These are phyloP conservation scores for Fusarium buharicum DNA, from an alignment of 2,329 filamentous ascomycete species.

Conservation along the genomic window DNA sequence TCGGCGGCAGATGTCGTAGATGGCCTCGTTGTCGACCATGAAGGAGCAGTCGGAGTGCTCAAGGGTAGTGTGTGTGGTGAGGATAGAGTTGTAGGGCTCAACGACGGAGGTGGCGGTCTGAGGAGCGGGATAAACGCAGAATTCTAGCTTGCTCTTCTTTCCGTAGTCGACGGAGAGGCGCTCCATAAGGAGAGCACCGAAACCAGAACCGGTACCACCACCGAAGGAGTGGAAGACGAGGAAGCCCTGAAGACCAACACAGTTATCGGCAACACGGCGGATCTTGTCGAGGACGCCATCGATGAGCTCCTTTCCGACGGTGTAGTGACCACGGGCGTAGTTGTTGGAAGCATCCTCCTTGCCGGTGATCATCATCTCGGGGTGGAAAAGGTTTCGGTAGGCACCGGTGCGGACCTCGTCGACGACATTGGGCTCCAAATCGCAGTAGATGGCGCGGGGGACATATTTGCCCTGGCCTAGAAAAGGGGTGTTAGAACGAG, in stretches of 20 bases:
- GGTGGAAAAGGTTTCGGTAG: conserved; percentile 98
- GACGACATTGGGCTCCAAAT: conserved; percentile 99
- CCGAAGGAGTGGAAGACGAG: conserved; percentile 99
- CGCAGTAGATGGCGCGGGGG: conserved; percentile 97
- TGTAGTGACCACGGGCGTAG: conserved; percentile 99
- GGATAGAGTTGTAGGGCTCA: conserved; percentile 99
- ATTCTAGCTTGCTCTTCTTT: conserved; percentile 99
- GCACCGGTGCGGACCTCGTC: conserved; percentile 98
- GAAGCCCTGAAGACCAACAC: conserved; percentile 97
- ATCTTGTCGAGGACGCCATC: conserved; percentile 98
- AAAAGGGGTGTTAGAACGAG: conserved; percentile 32
- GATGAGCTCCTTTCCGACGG: conserved; percentile 98
- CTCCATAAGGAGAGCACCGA: conserved; percentile 98
- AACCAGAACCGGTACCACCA: conserved; percentile 98
- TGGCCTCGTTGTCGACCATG: conserved; percentile 99
- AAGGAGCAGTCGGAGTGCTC: conserved; percentile 99
- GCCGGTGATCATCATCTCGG: conserved; percentile 99
- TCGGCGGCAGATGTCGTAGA: conserved; percentile 98
- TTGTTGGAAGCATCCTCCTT: conserved; percentile 99
- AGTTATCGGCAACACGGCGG: conserved; percentile 96
- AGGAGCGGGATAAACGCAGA: conserved; percentile 98
- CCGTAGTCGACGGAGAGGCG: conserved; percentile 98
- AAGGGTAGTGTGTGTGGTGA: conserved; percentile 98
- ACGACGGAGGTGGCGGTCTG: conserved; percentile 98
- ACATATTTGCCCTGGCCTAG: conserved; percentile 98